A percentile compares a stretch with the other conserved stretches of the same genome.
These are phyloP conservation scores for Sarcomyxa edulis DNA, from an alignment of 768 basidiomycete species.

Conservation along the genomic window DNA sequence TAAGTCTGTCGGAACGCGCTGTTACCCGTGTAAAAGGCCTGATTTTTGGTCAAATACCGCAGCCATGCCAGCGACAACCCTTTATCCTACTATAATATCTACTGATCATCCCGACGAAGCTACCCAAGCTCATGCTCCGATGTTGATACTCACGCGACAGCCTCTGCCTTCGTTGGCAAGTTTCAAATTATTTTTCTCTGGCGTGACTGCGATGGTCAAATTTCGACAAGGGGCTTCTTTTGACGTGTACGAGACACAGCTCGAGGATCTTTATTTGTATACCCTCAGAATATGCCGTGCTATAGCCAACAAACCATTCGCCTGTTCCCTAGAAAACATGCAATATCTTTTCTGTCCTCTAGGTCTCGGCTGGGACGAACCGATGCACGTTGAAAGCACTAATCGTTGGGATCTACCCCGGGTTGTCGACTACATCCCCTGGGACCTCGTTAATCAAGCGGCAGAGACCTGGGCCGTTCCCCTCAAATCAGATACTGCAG, in stretches of 20 bases:
- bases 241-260: conserved; percentile 35
- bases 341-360: conserved; percentile 69
- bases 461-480: conserved; percentile 47
- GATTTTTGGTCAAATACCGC: conserved; percentile 57
- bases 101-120: conserved; percentile 24
- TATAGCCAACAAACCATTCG: conserved; percentile 63
- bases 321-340: conserved; percentile 48
- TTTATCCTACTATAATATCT: conserved; percentile 58
- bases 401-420: conserved; percentile 19
- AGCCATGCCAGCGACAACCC: conserved; percentile 17
- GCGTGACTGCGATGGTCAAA: conserved; percentile 34
- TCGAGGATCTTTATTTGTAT: conserved; percentile 50
- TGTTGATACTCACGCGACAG: conserved; percentile 61
- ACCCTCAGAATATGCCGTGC: conserved; percentile 59
- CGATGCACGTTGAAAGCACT: conserved; percentile 11
- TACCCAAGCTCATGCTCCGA: conserved; percentile 42
- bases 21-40: conserved; percentile 56
- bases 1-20: conserved; percentile 34
- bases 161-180: conserved; percentile 54
- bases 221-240: conserved; percentile 47
- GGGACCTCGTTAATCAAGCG: conserved; percentile 54
- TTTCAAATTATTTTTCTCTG: conserved; percentile 59
- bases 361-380: conserved; percentile 27
- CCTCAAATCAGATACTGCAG: conserved; percentile 32
- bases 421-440: conserved; percentile 48